These are phyloP conservation scores for Fraxinus sp. DNA, from an alignment of 305 asterid genomes.

Conservation along the genomic window DNA sequence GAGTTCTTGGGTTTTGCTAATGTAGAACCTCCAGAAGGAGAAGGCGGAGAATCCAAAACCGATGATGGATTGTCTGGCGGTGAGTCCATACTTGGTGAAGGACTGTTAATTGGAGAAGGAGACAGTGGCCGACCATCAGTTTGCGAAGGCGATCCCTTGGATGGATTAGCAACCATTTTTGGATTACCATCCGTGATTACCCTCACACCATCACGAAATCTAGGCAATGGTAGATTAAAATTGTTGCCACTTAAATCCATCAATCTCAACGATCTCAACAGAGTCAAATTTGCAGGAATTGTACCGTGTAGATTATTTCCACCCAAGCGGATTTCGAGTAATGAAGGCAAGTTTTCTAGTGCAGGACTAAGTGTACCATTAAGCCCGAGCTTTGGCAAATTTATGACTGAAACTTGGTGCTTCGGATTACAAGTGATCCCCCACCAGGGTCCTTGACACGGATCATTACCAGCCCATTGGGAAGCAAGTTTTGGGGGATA, in stretches of 20 bases:
- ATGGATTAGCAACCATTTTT: constrained; percentile 22
- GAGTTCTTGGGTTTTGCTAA: not conserved
- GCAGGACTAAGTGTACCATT: constrained; percentile 71
- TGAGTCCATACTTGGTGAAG: constrained; percentile 18
- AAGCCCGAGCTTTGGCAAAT: constrained; percentile 59
- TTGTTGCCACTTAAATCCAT: constrained; percentile 58
- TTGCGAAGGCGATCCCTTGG: constrained; percentile 23
- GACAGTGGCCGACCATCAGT: constrained; percentile 14
- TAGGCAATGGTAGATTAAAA: constrained; percentile 64
- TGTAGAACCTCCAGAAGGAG: not conserved
- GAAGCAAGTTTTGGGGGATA: constrained; percentile 59
- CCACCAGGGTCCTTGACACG: constrained; percentile 72
- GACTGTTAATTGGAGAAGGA: constrained; percentile 29
- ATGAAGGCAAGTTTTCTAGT: constrained; percentile 50
- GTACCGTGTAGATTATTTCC: constrained; percentile 60
- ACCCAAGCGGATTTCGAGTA: constrained; percentile 60
- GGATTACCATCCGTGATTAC: constrained; percentile 48
- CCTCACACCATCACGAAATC: constrained; percentile 43
- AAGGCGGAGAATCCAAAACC: not conserved
- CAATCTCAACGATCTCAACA: constrained; percentile 38
- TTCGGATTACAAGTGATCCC: constrained; percentile 57
- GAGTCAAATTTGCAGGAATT: constrained; percentile 54
- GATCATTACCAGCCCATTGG: constrained; percentile 71
- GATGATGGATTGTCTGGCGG: constrained; percentile 8
- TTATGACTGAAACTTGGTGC: constrained; percentile 53